Conservation (phyloP, 225 moss, liverwort and hornwort genomes). For the Polytrichum commune region DNA sequence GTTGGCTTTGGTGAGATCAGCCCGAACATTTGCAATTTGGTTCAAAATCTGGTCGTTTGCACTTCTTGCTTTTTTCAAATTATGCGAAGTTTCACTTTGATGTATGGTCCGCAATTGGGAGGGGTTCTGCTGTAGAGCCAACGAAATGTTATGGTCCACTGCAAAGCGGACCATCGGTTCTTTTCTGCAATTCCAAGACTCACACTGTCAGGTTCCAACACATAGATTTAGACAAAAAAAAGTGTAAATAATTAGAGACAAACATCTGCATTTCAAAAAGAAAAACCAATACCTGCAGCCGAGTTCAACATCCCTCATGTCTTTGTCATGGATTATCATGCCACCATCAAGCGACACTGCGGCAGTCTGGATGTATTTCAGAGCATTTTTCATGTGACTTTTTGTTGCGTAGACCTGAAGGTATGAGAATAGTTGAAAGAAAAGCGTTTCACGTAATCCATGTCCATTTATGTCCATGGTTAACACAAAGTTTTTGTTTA, state of each 20-base stretch:
- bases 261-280: background rate
- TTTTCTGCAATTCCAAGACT: background rate
- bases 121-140: no score
- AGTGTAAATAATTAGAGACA: background rate
- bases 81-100: no score
- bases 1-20: no score
- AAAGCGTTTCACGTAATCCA: slow-evolving; percentile 15
- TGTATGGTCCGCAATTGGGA: no score
- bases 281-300: slow-evolving; percentile 1
- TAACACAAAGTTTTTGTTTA: background rate
- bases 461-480: no score
- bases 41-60: no score
- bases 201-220: background rate
- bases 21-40: no score
- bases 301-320: background rate
- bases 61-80: no score
- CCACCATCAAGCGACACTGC: slow-evolving; percentile 24
- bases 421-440: slow-evolving; percentile 11
- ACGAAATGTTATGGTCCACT: background rate
- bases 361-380: background rate
- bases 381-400: slow-evolving; percentile 7
- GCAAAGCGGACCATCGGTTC: slow-evolving; percentile 1
- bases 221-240: background rate
- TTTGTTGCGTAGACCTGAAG: slow-evolving; percentile 23
- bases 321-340: background rate